Conservation (phyloP, 495 filamentous ascomycete genomes). For the Alectoria sarmentosa region DNA sequence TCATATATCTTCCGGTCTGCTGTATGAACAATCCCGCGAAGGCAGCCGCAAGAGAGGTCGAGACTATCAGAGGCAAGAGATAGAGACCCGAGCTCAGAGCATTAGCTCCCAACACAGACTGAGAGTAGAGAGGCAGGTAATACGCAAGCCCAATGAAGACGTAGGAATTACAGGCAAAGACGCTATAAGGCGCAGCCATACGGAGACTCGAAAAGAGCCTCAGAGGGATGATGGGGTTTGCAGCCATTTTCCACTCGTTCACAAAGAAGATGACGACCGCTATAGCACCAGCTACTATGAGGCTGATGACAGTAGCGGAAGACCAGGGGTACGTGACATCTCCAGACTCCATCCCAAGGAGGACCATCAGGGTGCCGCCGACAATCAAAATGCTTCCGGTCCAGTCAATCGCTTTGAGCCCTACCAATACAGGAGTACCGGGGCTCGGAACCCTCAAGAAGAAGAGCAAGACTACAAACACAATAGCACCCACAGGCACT, state of each 20-base stretch:
- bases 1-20: conserved; percentile 51
- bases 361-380: conserved; percentile 69
- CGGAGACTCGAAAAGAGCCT: conserved; percentile 54
- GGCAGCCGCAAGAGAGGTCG: conserved; percentile 43
- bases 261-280: conserved; percentile 54
- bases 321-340: conserved; percentile 66
- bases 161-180: conserved; percentile 46
- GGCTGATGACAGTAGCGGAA: conserved; percentile 65
- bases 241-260: conserved; percentile 69
- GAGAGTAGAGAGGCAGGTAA: conserved; percentile 52
- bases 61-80: conserved; percentile 46
- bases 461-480: too few relatives aligned
- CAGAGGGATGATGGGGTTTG: conserved; percentile 69
- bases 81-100: conserved; percentile 46
- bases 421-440: conserved; percentile 40
- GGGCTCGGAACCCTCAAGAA: too few relatives aligned
- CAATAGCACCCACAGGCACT: too few relatives aligned
- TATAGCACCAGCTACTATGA: conserved; percentile 66
- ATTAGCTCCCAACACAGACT: conserved; percentile 42
- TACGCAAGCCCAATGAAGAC: conserved; percentile 51
- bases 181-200: conserved; percentile 48
- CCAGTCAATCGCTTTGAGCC: conserved; percentile 72
- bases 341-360: conserved; percentile 71
- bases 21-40: conserved; percentile 48
- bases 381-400: conserved; percentile 59